Percentiles rank a stretch among this genome's conserved stretches.
phyloP scores from a whole-genome alignment of 805 yeast species.

The Kazachstania taianensis region DNA sequence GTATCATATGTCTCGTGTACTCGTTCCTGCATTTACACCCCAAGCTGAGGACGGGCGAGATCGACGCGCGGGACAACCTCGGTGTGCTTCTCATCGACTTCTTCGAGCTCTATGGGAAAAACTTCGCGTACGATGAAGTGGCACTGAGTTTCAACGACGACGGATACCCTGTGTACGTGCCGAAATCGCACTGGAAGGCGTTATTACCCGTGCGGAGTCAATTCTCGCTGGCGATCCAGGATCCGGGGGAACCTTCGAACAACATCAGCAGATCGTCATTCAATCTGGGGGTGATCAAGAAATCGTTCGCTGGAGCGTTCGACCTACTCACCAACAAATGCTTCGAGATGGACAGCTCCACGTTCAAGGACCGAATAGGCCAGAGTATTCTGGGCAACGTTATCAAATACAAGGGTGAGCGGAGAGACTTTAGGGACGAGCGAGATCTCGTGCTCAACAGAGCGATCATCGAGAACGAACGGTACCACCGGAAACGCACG shows the following conservation, averaged over 20 bases:
- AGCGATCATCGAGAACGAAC: conserved; percentile 36
- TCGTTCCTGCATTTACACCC: conserved; percentile 79
- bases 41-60: conserved; percentile 52
- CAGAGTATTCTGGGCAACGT: conserved; percentile 72
- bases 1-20: conserved; percentile 79
- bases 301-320: conserved; percentile 83
- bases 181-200: conserved; percentile 45
- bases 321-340: conserved; percentile 66
- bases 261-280: conserved; percentile 80
- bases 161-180: conserved; percentile 49
- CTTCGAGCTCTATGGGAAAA: conserved; percentile 83
- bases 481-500: conserved; percentile 19
- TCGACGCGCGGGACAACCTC: conserved; percentile 60
- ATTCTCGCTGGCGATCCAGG: conserved; percentile 69
- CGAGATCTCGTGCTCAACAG: conserved; percentile 51
- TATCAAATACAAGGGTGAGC: conserved; percentile 62
- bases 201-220: conserved; percentile 33
- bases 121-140: conserved; percentile 74
- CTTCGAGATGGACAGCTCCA: conserved; percentile 54
- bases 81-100: conserved; percentile 86
- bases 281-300: conserved; percentile 66
- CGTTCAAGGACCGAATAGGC: conserved; percentile 59
- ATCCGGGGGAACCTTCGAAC: conserved; percentile 74
- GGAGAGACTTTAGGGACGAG: conserved; percentile 70
- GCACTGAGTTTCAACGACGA: conserved; percentile 48